Conservation (phyloP, 768 basidiomycete genomes). For the Peribolospora kevripleyi region DNA sequence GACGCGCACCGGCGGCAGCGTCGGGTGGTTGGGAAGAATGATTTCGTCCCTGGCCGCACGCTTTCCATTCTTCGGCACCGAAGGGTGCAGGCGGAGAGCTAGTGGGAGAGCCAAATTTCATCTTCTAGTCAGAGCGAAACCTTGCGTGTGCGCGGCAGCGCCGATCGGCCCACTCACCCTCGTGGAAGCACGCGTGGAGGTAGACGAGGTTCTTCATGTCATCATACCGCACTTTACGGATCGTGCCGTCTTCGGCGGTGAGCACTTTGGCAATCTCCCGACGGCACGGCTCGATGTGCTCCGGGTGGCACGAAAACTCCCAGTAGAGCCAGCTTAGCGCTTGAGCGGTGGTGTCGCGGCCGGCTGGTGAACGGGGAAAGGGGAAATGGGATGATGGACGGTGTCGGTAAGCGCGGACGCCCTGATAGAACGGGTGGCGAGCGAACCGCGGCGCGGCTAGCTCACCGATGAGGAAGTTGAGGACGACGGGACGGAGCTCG, state of each 20-base stretch:
- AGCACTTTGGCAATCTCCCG: conserved; percentile 1
- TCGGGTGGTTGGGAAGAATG: background rate
- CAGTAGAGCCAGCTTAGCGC: conserved; percentile 5
- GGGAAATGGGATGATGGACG: conserved; percentile 5
- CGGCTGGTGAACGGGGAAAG: background rate
- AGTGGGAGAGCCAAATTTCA: no score
- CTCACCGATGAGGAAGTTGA: no score
- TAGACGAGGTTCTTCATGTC: background rate
- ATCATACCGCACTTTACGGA: conserved; percentile 1
- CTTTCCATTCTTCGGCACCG: conserved; percentile 7
- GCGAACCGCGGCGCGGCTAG: conserved; percentile 4
- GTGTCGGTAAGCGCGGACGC: background rate
- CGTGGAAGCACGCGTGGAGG: conserved; percentile 2
- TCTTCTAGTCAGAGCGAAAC: no score
- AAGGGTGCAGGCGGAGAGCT: background rate
- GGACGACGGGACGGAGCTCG: no score
- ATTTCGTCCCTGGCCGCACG: conserved; percentile 3
- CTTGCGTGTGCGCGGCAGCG: no score
- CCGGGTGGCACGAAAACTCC: background rate
- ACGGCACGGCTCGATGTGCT: background rate
- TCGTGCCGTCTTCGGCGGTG: no score
- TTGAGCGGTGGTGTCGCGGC: conserved; percentile 9
- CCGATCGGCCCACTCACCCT: no score
- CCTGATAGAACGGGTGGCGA: background rate
- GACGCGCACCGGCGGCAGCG: background rate